These are phyloP conservation scores for Sarocladium brachiariae DNA, from an alignment of 2,329 filamentous ascomycete genomes.

Conservation along the genomic window DNA sequence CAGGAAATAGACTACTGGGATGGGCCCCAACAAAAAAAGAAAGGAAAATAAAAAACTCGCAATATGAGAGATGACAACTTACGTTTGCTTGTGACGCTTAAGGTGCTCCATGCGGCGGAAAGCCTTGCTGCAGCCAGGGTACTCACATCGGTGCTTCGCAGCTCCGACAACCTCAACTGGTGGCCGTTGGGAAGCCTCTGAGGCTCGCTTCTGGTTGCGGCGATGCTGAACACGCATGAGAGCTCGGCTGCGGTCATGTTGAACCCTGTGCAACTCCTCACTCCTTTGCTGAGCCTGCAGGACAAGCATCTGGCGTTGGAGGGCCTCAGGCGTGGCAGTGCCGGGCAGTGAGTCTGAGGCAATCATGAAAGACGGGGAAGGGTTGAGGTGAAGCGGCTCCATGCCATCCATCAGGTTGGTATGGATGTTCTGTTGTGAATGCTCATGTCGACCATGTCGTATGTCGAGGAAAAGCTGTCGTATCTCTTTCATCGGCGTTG, in stretches of 20 bases:
- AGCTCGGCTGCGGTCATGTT: not conserved
- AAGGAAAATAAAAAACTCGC: too few species aligned
- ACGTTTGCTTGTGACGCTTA: constrained; percentile 48
- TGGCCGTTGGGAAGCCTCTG: not conserved
- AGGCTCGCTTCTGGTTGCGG: constrained; percentile 21
- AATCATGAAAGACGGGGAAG: constrained; percentile 1
- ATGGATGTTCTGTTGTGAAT: constrained; percentile 27
- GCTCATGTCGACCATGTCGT: constrained; percentile 32
- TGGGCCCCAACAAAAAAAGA: not conserved
- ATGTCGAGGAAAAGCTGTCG: constrained; percentile 28
- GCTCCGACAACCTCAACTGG: constrained; percentile 30
- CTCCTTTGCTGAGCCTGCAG: constrained; percentile 38
- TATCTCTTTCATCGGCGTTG: constrained; percentile 31
- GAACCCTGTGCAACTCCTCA: constrained; percentile 30
- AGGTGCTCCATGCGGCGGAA: constrained; percentile 49
- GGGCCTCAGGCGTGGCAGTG: constrained; percentile 1
- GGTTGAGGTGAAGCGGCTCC: constrained; percentile 28
- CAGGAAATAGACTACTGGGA: not conserved
- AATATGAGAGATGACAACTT: constrained; percentile 22
- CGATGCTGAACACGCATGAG: constrained; percentile 27
- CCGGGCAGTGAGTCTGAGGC: not conserved
- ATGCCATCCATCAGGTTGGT: constrained; percentile 26
- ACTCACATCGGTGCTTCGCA: constrained; percentile 38
- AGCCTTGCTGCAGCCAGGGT: constrained; percentile 38
- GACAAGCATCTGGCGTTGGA: constrained; percentile 33